Conservation (phyloP, 176 grass and related monocot species). For the Lolium perenne region DNA sequence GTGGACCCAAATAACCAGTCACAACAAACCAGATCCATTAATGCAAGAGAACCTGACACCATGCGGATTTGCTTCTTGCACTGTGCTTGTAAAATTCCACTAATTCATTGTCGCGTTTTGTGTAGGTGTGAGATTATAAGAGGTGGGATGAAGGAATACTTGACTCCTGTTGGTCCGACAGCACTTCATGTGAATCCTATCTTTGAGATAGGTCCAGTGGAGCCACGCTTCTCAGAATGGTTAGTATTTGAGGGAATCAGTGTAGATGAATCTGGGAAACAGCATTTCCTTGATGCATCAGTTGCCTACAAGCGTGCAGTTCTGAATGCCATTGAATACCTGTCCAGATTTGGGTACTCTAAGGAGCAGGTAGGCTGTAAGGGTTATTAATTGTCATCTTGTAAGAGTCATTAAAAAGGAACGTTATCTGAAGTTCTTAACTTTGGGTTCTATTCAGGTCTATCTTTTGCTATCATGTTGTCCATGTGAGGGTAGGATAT, state of each 20-base stretch:
- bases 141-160: slow-evolving; percentile 91
- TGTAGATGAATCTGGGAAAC: slow-evolving; percentile 85
- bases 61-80: too few relatives aligned
- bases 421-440: slow-evolving; percentile 36
- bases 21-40: not conserved
- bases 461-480: slow-evolving; percentile 93
- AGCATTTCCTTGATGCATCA: slow-evolving; percentile 92
- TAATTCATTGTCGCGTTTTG: slow-evolving; percentile 29
- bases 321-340: slow-evolving; percentile 92
- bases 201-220: slow-evolving; percentile 95
- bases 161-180: slow-evolving; percentile 87
- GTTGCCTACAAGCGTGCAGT: slow-evolving; percentile 91
- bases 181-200: slow-evolving; percentile 89
- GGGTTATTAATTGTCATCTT: slow-evolving; percentile 10
- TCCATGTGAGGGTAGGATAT: slow-evolving; percentile 94
- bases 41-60: not conserved
- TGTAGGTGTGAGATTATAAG: slow-evolving; percentile 93
- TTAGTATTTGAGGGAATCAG: slow-evolving; percentile 97
- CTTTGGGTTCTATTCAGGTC: slow-evolving; percentile 50
- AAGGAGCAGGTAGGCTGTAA: slow-evolving; percentile 80
- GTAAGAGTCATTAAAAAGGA: not conserved
- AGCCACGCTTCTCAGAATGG: slow-evolving; percentile 94
- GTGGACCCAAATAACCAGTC: not conserved
- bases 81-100: slow-evolving; percentile 3
- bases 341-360: slow-evolving; percentile 90